Conservation (phyloP, 352 stramenopile species). For the Paralagenidium karlingii region DNA sequence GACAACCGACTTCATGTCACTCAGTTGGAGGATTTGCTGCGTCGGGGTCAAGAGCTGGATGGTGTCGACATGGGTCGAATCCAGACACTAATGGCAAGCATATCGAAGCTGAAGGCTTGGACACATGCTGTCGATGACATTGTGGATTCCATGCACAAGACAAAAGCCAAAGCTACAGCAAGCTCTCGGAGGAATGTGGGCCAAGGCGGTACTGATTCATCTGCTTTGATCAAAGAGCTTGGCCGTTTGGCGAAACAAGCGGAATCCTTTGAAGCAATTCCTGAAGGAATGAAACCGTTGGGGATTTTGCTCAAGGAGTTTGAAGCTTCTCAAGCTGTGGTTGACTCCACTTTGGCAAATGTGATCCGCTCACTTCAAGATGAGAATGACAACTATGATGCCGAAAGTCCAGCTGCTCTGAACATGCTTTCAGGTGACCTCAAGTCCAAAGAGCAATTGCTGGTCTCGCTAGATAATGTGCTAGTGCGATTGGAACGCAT, state of each 20-base stretch:
- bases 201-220: too few species aligned
- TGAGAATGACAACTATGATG: slow-evolving; percentile 6
- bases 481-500: too few species aligned
- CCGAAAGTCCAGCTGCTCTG: slow-evolving; percentile 25
- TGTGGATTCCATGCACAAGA: slow-evolving; percentile 2
- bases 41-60: slow-evolving; percentile 1
- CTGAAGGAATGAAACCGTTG: slow-evolving; percentile 15
- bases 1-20: too few species aligned
- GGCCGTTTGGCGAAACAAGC: slow-evolving; percentile 6
- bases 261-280: slow-evolving; percentile 14
- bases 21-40: not conserved
- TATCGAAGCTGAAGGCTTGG: slow-evolving; percentile 2
- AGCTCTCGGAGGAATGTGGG: slow-evolving; percentile 9
- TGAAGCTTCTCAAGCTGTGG: slow-evolving; percentile 16
- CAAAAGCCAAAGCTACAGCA: slow-evolving; percentile 5
- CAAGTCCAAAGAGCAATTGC: too few species aligned
- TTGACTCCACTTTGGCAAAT: slow-evolving; percentile 20
- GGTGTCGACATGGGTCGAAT: slow-evolving; percentile 6
- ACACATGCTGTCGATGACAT: slow-evolving; percentile 1
- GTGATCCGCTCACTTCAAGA: too few species aligned
- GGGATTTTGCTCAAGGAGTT: too few species aligned
- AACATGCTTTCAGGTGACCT: slow-evolving; percentile 17
- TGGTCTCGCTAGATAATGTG: too few species aligned
- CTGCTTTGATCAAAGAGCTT: slow-evolving; percentile 14
- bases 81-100: slow-evolving; percentile 6